phyloP scores from a whole-genome alignment of 495 filamentous ascomycete species.

The Neurospora pannonica region DNA sequence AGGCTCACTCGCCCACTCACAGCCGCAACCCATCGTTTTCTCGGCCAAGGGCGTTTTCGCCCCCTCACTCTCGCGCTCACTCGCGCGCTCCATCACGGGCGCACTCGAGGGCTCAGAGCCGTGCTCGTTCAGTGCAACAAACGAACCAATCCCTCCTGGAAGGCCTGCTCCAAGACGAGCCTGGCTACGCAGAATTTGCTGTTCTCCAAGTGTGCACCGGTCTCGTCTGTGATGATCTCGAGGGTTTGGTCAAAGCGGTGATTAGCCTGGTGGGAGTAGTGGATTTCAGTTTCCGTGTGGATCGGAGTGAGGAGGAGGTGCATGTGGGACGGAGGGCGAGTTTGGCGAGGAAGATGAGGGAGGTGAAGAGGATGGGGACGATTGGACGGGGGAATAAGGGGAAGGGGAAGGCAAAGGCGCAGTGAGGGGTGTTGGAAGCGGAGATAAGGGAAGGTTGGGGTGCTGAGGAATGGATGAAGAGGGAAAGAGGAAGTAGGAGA shows the following conservation, averaged over 20 bases:
- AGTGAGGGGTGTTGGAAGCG: neutral
- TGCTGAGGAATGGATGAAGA: neutral
- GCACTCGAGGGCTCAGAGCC: neutral
- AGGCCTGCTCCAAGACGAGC: conserved; percentile 39
- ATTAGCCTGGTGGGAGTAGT: conserved; percentile 68
- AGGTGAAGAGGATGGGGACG: conserved; percentile 5
- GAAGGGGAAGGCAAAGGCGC: neutral
- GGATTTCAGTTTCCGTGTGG: conserved; percentile 59
- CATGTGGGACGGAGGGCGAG: conserved; percentile 5
- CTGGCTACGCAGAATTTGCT: conserved; percentile 72
- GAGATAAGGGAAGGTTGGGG: neutral
- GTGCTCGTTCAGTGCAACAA: neutral
- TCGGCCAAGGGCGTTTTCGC: neutral
- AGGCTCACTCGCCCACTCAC: neutral
- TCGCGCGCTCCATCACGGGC: neutral
- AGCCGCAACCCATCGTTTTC: neutral
- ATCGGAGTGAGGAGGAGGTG: neutral
- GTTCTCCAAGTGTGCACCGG: conserved; percentile 70
- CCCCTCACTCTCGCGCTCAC: neutral
- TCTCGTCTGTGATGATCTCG: conserved; percentile 63
- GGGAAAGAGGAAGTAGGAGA: neutral
- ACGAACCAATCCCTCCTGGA: neutral
- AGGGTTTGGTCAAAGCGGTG: conserved; percentile 51
- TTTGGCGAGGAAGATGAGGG: neutral
- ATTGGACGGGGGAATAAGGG: neutral